Evolutionary conservation across 495 filamentous ascomycete genomes (phyloP), one percentile per base, ranked within the genome.

Genomic region (Glonium stellatum): DNA sequence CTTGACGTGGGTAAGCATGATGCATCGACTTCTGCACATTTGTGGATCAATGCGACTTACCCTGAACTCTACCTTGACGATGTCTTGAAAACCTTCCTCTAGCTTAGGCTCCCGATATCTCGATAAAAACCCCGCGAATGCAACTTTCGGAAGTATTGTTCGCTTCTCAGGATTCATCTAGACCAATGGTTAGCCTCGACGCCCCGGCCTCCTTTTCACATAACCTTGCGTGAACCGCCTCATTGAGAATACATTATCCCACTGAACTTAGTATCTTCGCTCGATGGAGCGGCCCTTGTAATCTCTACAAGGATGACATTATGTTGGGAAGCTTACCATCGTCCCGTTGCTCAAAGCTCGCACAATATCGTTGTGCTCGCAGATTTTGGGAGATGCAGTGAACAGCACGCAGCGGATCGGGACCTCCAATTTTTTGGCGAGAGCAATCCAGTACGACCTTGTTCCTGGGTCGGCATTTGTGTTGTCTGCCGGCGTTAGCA

Each of bases 321-420:
- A 48, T 36, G 27, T 31, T 76, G 73, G 59, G 77, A 60, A 51
- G 63, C 67, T 61, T 66, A 69, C 64, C 73, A 79, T 66, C 58
- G 80, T 71, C 27, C 65, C 57, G 25, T 78, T 75, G 62, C 89
- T 90, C 54, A 92, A 74, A 0, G 89, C 84, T 64, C 93, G 81
- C 34, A 95, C 90, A 0, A 84, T 83, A 68, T 93, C 87, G 68
- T 98, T 97, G 72, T 98, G 93, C 69, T 87, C 82, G 73, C 91
- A 96, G 4, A 97, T 64, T 39, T 80, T 79, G 10, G 82, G 67
- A 1, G 83, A 73, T 15, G 89, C 83, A 50, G 86, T 87, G 73
- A 98, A 96, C 65, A 88, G 86, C 4, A 97, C 73, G 67, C 92
- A 95, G 27, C 95, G 87, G 58, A 96, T 87, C 0, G 87, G 88